Base-by-base conservation (phyloP, 2,329 filamentous ascomycete species). In the Colletotrichum plurivorum region DNA sequence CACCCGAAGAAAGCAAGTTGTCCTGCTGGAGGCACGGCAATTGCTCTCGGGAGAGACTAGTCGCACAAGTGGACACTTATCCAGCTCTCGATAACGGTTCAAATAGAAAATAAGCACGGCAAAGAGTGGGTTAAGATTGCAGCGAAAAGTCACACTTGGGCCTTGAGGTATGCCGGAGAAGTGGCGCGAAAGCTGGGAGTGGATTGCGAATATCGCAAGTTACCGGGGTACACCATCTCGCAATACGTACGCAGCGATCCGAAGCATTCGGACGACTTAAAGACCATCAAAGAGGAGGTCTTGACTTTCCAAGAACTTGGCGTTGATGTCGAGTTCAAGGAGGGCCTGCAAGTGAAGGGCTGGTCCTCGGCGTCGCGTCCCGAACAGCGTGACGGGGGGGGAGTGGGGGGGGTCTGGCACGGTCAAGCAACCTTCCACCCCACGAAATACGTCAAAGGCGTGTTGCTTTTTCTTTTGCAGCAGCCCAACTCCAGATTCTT, bases 351-450 rank as follows among this genome's bases (percentile, higher is more conserved):
- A 0, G 78, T 89, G 46, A 80, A 79, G 57, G 87, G 87, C 15
- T 89, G 87, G 87, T 79, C 83, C 13, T 31, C 49, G n/a, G n/a
- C n/a, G n/a, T n/a, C n/a, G n/a, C n/a, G n/a, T n/a, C n/a, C n/a
- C n/a, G n/a, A n/a, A n/a, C n/a, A n/a, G n/a, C n/a, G n/a, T n/a
- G n/a, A n/a, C n/a, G n/a, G n/a, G n/a, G n/a, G n/a, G n/a, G n/a
- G n/a, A n/a, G n/a, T n/a, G n/a, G n/a, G n/a, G n/a, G n/a, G n/a
- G n/a, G n/a, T 89, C 5, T 84, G 83, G 60, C 63, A 73, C 2
- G 76, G 80, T 16, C 86, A 89, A 72, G 87, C 85, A 0, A 83
- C 85, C 0, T 89, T 89, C 73, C 87, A 89, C 63, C 87, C 87
- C 0, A 89, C 87, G 3, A 84, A 84, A 71, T 89, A 89, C 71